Conservation (phyloP, 2,329 filamentous ascomycete genomes). For the Colletotrichum graminicola region DNA sequence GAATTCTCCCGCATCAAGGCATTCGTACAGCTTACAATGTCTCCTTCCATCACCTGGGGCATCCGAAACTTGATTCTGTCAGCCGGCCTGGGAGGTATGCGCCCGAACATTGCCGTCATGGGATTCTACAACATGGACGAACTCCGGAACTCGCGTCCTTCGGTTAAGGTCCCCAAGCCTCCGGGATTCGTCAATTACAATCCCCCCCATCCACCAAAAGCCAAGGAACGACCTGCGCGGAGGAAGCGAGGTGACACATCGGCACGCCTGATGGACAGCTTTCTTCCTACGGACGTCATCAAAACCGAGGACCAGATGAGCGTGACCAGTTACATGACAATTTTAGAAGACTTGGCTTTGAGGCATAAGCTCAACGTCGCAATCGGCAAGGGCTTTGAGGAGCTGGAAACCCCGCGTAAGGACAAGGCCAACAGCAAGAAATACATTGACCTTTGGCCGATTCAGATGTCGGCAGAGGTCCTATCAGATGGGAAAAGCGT, state of each 20-base stretch:
- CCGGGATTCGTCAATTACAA: conserved; percentile 53
- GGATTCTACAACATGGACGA: conserved; percentile 87
- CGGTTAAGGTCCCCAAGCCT: conserved; percentile 67
- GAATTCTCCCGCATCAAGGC: conserved; percentile 90
- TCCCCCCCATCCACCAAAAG: conserved; percentile 49
- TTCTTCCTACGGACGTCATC: conserved; percentile 77
- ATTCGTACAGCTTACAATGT: conserved; percentile 88
- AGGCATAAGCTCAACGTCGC: conserved; percentile 86
- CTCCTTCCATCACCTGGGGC: conserved; percentile 86
- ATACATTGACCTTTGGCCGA: conserved; percentile 91
- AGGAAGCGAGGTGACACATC: conserved; percentile 67
- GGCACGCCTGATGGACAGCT: conserved; percentile 66
- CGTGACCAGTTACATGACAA: conserved; percentile 81
- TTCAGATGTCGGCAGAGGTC: conserved; percentile 92
- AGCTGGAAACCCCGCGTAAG: conserved; percentile 77
- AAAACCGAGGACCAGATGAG: conserved; percentile 76
- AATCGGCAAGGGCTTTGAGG: conserved; percentile 83
- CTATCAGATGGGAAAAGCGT: conserved; percentile 75
- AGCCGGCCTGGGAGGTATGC: conserved; percentile 87
- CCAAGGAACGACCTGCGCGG: conserved; percentile 48
- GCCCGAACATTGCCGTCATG: conserved; percentile 87
- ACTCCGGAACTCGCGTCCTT: conserved; percentile 70
- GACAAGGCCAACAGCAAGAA: conserved; percentile 73
- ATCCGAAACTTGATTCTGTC: conserved; percentile 85
- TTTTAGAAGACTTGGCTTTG: conserved; percentile 84